These are phyloP conservation scores for Calocybe cyanea DNA, from an alignment of 768 basidiomycete genomes.

Conservation along the genomic window DNA sequence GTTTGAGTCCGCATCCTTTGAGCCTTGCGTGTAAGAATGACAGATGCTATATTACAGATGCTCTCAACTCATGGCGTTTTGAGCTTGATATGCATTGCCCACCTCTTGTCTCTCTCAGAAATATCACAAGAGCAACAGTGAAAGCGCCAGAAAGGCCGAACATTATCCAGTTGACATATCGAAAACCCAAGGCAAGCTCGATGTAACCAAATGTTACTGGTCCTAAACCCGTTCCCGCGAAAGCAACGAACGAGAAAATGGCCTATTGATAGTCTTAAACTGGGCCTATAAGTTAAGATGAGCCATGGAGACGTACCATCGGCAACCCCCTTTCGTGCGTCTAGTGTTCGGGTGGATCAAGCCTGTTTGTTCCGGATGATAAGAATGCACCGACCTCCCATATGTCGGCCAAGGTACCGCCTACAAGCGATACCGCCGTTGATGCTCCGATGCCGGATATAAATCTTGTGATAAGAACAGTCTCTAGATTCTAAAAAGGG, in stretches of 20 bases:
- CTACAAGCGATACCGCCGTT: conserved; percentile 3
- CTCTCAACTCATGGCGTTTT: neutral
- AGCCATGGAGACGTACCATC: neutral
- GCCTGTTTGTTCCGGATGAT: neutral
- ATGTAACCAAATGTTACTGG: neutral
- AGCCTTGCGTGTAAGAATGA: conserved; percentile 2
- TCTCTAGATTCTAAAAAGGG: neutral
- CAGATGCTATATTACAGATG: neutral
- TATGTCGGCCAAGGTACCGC: neutral
- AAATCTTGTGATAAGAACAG: conserved; percentile 1
- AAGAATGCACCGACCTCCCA: neutral
- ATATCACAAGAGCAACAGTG: neutral
- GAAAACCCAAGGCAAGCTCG: neutral
- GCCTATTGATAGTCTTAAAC: neutral
- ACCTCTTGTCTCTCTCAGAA: too few relatives aligned
- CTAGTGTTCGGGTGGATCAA: neutral
- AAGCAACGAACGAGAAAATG: conserved; percentile 2
- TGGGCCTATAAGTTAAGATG: neutral
- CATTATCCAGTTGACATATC: conserved; percentile 2
- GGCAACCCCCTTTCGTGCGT: conserved; percentile 4
- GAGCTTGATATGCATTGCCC: too few relatives aligned
- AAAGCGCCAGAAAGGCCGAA: conserved; percentile 3
- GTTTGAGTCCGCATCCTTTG: neutral
- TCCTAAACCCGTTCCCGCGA: neutral
- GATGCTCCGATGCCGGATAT: conserved; percentile 2